Evolutionary conservation across 2,329 filamentous ascomycete genomes (phyloP), one percentile per base, ranked within the genome.

Genomic region (Fusarium euwallaceae): DNA sequence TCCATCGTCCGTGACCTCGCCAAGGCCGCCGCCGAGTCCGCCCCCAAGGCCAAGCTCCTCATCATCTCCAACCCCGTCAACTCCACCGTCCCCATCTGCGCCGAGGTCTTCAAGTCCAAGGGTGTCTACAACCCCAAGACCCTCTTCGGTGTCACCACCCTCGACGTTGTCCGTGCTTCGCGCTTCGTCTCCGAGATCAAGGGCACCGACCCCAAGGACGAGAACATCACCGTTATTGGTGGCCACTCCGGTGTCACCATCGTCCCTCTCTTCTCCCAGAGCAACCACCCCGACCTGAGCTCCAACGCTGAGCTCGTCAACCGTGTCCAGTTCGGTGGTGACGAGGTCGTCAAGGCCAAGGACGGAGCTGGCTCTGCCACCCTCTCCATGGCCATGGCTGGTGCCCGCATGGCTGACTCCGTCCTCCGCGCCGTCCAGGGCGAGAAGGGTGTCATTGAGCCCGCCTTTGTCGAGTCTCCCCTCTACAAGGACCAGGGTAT

Each of bases 51-150:
- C 86, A 97, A 97, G 88, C 90, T 98, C 85, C 92, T 98, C 84
- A 92, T 99, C 90, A 99, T 99, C 88, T 92, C 95, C 87, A 99
- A 99, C 92, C 97, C 97, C 74, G 95, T 99, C 88, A 99, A 99
- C 95, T 98, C 95, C 81, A 99, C 97, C 83, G 97, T 99, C 82
- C 97, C 97, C 84, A 99, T 99, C 88, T 93, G 92, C 84, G 93
- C 95, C 84, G 97, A 98, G 91, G 92, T 98, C 84, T 97, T 95
- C 94, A 98, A 98, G 93, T 88, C 91, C 85, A 90, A 88, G 81
- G 95, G 95, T 79, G 96, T 98, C 88, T 99, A 98, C 93, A 96
- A 99, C 92, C 95, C 97, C 86, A 97, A 97, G 93, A 94, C 94
- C 83, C 94, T 99, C 81, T 99, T 99, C 88, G 97, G 97, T 90